phyloP scores from a whole-genome alignment of 495 filamentous ascomycete genomes.

The Penicillium macrosclerotiorum region DNA sequence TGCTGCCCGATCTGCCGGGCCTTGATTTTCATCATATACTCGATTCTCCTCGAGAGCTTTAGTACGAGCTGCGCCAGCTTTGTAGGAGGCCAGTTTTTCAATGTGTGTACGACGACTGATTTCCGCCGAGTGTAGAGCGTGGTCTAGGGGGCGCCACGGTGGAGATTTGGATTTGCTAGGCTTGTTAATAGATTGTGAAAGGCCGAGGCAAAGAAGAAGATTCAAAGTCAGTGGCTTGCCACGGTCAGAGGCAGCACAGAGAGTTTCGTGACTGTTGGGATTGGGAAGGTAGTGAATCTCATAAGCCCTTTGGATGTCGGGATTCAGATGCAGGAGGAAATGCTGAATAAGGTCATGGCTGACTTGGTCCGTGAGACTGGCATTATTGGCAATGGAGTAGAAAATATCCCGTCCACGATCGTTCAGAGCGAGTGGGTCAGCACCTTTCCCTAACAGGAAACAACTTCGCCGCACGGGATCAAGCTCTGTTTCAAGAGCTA shows the following conservation, averaged over 20 bases:
- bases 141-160: constrained; percentile 11
- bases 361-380: constrained; percentile 7
- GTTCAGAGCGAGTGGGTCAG: constrained; percentile 3
- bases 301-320: constrained; percentile 2
- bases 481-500: constrained; percentile 10
- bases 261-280: constrained; percentile 3
- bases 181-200: constrained; percentile 4
- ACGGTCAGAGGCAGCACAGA: constrained; percentile 9
- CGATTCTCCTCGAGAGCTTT: constrained; percentile 4
- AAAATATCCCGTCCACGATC: constrained; percentile 11
- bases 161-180: constrained; percentile 5
- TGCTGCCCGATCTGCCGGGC: constrained; percentile 11
- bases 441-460: constrained; percentile 14
- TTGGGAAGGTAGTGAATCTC: constrained; percentile 6
- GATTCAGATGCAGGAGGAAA: constrained; percentile 2
- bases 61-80: neutral
- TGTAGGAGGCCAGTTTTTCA: constrained; percentile 7
- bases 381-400: constrained; percentile 16
- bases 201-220: constrained; percentile 11
- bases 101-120: constrained; percentile 10
- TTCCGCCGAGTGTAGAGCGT: constrained; percentile 11
- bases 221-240: constrained; percentile 8
- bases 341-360: constrained; percentile 9
- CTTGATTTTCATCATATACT: constrained; percentile 12
- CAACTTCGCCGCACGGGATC: constrained; percentile 5